These are phyloP conservation scores for Hortaea sp. DNA, from an alignment of 2,329 filamentous ascomycete species.

Conservation along the genomic window DNA sequence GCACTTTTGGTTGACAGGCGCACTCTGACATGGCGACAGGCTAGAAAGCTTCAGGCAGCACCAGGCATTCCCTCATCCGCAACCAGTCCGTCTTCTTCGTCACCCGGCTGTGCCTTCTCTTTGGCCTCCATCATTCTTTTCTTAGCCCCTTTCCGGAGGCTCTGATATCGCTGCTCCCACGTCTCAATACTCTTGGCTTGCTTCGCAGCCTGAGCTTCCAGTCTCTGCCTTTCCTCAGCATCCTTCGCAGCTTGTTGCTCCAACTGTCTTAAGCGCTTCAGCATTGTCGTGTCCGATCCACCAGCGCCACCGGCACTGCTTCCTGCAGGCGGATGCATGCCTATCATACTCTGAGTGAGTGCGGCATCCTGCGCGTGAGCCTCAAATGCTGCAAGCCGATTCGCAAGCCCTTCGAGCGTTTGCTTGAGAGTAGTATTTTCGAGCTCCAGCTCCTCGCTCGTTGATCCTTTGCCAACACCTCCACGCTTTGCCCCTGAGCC, in stretches of 20 bases:
- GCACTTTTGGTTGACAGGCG: no score
- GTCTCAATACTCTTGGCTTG: slow-evolving; percentile 54
- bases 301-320: slow-evolving; percentile 39
- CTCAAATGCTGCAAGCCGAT: slow-evolving; percentile 86
- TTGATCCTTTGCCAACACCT: slow-evolving; percentile 43
- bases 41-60: neutral
- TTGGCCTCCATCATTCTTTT: slow-evolving; percentile 5
- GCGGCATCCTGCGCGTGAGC: slow-evolving; percentile 81
- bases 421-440: slow-evolving; percentile 82
- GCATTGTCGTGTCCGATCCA: slow-evolving; percentile 23
- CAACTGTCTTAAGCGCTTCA: slow-evolving; percentile 28
- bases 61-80: neutral
- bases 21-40: no score
- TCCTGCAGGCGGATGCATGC: slow-evolving; percentile 28
- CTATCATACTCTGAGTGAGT: slow-evolving; percentile 67
- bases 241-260: slow-evolving; percentile 54
- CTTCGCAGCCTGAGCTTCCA: slow-evolving; percentile 52
- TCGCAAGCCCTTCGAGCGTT: slow-evolving; percentile 75
- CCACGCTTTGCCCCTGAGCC: slow-evolving; percentile 10
- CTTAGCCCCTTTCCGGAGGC: slow-evolving; percentile 53
- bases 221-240: slow-evolving; percentile 49
- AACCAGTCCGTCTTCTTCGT: neutral
- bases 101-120: slow-evolving; percentile 1
- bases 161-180: slow-evolving; percentile 59
- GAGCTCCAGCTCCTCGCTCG: slow-evolving; percentile 75